phyloP scores from a whole-genome alignment of 129 eudicot species.

The Saposhnikovia divaricata region DNA sequence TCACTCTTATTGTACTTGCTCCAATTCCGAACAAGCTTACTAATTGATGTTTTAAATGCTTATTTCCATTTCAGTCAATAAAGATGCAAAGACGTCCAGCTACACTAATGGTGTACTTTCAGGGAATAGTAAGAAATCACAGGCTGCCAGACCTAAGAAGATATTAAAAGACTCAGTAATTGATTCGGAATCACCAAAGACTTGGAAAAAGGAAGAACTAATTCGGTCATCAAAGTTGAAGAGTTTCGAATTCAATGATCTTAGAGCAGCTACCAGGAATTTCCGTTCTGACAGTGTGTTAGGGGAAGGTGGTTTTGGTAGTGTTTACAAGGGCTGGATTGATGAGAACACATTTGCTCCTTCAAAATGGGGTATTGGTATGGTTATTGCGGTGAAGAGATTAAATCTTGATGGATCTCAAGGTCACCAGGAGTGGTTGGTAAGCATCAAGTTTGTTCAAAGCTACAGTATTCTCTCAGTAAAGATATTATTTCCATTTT shows the following conservation, averaged over 20 bases:
- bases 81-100: background rate
- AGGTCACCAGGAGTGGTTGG: background rate
- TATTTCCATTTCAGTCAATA: background rate
- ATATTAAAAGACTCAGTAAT: background rate
- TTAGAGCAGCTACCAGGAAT: background rate
- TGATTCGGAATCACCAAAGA: background rate
- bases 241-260: background rate
- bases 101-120: background rate
- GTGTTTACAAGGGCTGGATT: background rate
- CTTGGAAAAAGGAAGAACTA: background rate
- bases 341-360: background rate
- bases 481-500: background rate
- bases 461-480: background rate
- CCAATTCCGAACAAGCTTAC: background rate
- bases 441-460: background rate
- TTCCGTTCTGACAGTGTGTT: background rate
- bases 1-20: background rate
- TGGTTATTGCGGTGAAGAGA: background rate
- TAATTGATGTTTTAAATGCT: background rate
- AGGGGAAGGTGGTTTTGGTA: conserved; percentile 1
- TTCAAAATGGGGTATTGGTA: background rate
- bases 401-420: background rate
- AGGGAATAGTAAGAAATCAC: background rate
- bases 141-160: background rate
- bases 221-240: background rate